Evolutionary conservation across 2,329 filamentous ascomycete species (phyloP).

Genomic region (Botrytis medusae): DNA sequence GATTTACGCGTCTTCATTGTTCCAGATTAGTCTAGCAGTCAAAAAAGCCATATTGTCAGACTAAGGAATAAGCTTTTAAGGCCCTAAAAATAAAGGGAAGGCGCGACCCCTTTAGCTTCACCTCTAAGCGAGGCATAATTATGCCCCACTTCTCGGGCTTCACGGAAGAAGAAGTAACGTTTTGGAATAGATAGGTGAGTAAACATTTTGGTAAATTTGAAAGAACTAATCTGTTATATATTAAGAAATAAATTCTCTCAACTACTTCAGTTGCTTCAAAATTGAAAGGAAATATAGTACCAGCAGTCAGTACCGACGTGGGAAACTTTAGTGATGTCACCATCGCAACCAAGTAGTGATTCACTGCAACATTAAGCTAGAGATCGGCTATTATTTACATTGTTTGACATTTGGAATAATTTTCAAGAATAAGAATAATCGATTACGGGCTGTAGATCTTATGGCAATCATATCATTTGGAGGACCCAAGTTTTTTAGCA

Average conservation of each 20-base stretch:
- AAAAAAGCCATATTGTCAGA: not conserved
- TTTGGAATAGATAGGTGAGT: not conserved
- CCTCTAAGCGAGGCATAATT: not conserved
- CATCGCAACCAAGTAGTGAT: not conserved
- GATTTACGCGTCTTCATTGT: rapidly evolving
- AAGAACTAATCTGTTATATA: not conserved
- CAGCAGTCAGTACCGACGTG: not conserved
- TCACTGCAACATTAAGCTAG: not conserved
- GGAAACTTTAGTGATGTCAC: not conserved
- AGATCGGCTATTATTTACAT: not conserved
- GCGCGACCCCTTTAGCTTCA: not conserved
- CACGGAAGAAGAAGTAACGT: not conserved
- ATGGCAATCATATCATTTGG: not conserved
- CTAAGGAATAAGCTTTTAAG: not conserved
- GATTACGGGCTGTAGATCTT: not conserved
- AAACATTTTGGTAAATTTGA: not conserved
- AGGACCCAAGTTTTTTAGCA: not conserved
- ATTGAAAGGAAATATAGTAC: not conserved
- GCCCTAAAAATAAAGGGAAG: not conserved
- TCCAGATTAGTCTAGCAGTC: not conserved
- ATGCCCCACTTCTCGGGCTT: not conserved
- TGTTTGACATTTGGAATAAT: rapidly evolving
- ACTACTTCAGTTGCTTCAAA: not conserved
- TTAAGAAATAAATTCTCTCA: not conserved
- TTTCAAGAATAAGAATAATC: not conserved